Evolutionary conservation across 257 asterid species (phyloP).

Genomic region (Rubia yunnanensis): DNA sequence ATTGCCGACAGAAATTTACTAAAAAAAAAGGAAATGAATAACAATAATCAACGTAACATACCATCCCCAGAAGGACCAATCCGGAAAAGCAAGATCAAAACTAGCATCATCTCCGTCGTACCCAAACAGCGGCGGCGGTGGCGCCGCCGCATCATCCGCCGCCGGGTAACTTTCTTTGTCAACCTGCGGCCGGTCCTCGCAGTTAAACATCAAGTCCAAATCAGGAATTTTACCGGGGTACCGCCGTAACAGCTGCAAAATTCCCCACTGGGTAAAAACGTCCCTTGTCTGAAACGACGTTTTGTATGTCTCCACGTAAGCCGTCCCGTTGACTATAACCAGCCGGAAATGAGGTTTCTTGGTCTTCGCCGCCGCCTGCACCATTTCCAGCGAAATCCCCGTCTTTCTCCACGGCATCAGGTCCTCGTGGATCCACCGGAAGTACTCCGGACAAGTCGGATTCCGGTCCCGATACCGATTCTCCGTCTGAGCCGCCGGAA

Average conservation of each 20-base stretch:
- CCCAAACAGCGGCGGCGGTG: slow-evolving; percentile 30
- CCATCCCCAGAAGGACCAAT: slow-evolving; percentile 55
- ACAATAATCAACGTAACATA: neutral
- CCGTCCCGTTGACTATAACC: slow-evolving; percentile 25
- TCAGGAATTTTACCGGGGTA: slow-evolving; percentile 35
- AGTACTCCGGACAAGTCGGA: slow-evolving; percentile 25
- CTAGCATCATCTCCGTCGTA: slow-evolving; percentile 23
- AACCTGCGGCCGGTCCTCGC: slow-evolving; percentile 23
- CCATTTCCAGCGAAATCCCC: slow-evolving; percentile 26
- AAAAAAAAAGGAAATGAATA: too few relatives aligned
- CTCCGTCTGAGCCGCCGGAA: neutral
- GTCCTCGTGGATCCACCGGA: slow-evolving; percentile 34
- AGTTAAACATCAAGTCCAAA: slow-evolving; percentile 26
- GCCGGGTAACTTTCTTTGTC: neutral
- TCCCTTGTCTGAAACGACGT: slow-evolving; percentile 27
- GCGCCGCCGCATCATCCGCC: slow-evolving; percentile 6
- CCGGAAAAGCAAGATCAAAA: slow-evolving; percentile 43
- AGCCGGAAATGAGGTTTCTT: slow-evolving; percentile 23
- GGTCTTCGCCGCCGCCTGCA: slow-evolving; percentile 18
- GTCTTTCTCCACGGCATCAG: slow-evolving; percentile 36
- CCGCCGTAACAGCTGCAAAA: slow-evolving; percentile 26
- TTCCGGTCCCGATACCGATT: neutral
- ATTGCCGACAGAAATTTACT: too few relatives aligned
- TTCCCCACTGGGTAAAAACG: slow-evolving; percentile 28
- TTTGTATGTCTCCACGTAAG: slow-evolving; percentile 19